Conservation (phyloP, 1,284 basidiomycete genomes). For the Serendipita sp. region DNA sequence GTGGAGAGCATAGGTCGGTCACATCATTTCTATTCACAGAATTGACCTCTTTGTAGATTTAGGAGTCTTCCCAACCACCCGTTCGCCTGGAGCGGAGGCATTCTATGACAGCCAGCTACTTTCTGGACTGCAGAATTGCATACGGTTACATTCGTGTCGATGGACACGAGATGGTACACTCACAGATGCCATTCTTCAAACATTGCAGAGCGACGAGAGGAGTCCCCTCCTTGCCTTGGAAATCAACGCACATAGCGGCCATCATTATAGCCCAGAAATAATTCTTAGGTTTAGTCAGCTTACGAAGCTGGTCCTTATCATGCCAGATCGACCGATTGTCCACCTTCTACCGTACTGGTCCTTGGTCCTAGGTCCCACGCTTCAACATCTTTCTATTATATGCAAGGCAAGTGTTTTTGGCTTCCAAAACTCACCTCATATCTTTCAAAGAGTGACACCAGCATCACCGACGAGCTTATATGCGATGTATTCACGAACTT, state of each 20-base stretch:
- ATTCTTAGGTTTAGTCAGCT: conserved; percentile 36
- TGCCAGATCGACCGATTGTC: conserved; percentile 47
- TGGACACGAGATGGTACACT: conserved; percentile 67
- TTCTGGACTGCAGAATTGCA: conserved; percentile 41
- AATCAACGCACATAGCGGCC: conserved; percentile 48
- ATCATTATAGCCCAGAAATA: conserved; percentile 36
- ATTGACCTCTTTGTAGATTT: not conserved
- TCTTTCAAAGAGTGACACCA: conserved; percentile 31
- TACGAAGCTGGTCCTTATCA: conserved; percentile 45
- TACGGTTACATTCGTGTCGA: conserved; percentile 42
- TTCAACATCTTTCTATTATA: conserved; percentile 44
- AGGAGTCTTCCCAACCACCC: not conserved
- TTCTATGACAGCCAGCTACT: conserved; percentile 27
- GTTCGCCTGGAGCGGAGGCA: conserved; percentile 14
- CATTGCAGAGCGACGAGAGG: conserved; percentile 24
- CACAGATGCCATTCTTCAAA: conserved; percentile 37
- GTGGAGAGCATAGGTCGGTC: conserved; percentile 41
- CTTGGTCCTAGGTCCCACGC: conserved; percentile 25
- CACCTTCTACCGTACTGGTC: conserved; percentile 38
- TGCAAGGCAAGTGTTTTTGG: conserved; percentile 39
- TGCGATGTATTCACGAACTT: conserved; percentile 34
- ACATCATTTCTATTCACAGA: not conserved
- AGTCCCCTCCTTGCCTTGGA: conserved; percentile 38
- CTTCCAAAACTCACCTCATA: conserved; percentile 5
- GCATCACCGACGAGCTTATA: conserved; percentile 42